A percentile compares a stretch with the other conserved stretches of the same genome.
These are phyloP conservation scores for Ceratobasidium sp. DNA, from an alignment of 1,284 basidiomycete genomes.

Conservation along the genomic window DNA sequence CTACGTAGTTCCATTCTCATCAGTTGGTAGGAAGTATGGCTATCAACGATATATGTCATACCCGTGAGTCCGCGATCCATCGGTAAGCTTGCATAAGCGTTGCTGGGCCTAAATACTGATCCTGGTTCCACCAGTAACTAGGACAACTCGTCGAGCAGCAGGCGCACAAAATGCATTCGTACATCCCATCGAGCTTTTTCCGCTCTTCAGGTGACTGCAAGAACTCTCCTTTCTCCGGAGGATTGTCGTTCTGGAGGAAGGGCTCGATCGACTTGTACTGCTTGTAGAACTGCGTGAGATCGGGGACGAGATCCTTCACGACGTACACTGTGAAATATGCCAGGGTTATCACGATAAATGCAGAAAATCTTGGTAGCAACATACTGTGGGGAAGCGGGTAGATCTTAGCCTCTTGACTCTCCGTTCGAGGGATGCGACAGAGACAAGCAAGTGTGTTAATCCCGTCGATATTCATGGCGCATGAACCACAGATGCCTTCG, in stretches of 20 bases:
- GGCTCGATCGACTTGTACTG: conserved; percentile 99
- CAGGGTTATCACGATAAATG: conserved; percentile 18
- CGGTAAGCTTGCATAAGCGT: conserved; percentile 95
- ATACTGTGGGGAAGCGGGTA: conserved; percentile 98
- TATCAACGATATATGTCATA: conserved; percentile 56
- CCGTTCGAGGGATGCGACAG: conserved; percentile 89
- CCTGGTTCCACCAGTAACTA: conserved; percentile 99
- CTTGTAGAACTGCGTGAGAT: conserved; percentile 94
- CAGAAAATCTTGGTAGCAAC: conserved; percentile 54
- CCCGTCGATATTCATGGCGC: conserved; percentile 99
- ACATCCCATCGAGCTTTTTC: conserved; percentile 96
- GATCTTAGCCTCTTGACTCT: conserved; percentile 83
- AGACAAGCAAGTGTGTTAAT: conserved; percentile 98
- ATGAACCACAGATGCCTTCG: conserved; percentile 98
- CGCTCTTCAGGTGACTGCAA: conserved; percentile 92
- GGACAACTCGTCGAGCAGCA: conserved; percentile 98
- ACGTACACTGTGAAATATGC: conserved; percentile 83
- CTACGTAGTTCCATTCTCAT: conserved; percentile 55
- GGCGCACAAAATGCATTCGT: conserved; percentile 94
- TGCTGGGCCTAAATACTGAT: conserved; percentile 97
- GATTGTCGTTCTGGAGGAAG: conserved; percentile 91
- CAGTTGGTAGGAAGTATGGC: neutral
- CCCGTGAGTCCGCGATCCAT: conserved; percentile 98
- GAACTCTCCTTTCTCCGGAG: conserved; percentile 82
- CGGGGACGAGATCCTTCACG: conserved; percentile 97